A percentile compares a stretch with the other conserved stretches of the same genome.
Evolutionary conservation across 2,329 filamentous ascomycete genomes (phyloP).

Genomic region (Colletotrichum australisinense): DNA sequence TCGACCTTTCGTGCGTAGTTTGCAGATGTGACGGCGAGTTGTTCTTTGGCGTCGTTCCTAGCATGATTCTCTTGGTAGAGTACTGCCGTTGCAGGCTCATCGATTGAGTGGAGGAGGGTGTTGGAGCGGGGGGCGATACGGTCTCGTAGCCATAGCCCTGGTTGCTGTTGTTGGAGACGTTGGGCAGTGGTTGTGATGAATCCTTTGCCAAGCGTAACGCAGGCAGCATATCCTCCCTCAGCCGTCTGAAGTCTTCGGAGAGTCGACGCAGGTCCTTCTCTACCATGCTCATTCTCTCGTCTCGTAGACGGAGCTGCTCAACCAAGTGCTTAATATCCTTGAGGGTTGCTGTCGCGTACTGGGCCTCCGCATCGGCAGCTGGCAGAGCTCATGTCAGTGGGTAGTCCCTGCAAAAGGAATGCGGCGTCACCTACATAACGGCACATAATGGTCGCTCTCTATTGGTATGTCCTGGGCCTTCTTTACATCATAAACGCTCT

Average conservation of each 20-base stretch:
- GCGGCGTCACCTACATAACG: constrained; percentile 75
- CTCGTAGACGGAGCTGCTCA: constrained; percentile 87
- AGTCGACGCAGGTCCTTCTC: constrained; percentile 87
- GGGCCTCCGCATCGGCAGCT: constrained; percentile 91
- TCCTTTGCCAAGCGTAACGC: constrained; percentile 93
- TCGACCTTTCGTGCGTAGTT: constrained; percentile 73
- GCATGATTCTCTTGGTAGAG: constrained; percentile 80
- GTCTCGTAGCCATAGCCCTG: constrained; percentile 65
- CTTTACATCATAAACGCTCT: constrained; percentile 96
- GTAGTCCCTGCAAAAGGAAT: neutral
- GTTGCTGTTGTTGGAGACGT: constrained; percentile 43
- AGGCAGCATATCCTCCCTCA: constrained; percentile 92
- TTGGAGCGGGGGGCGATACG: constrained; percentile 68
- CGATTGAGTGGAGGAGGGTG: constrained; percentile 62
- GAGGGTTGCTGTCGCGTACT: constrained; percentile 88
- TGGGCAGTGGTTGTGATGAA: constrained; percentile 80
- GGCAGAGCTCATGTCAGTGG: constrained; percentile 37
- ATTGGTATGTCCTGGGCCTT: constrained; percentile 91
- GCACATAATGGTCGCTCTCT: constrained; percentile 93
- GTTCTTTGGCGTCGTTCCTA: constrained; percentile 78
- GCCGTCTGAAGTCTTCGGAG: constrained; percentile 86
- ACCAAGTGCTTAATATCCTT: constrained; percentile 94
- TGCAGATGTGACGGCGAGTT: constrained; percentile 80
- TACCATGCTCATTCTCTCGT: constrained; percentile 86
- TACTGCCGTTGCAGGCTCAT: constrained; percentile 76